phyloP scores from a whole-genome alignment of 2,329 filamentous ascomycete genomes.

The Chaetomiaceae sp. region DNA sequence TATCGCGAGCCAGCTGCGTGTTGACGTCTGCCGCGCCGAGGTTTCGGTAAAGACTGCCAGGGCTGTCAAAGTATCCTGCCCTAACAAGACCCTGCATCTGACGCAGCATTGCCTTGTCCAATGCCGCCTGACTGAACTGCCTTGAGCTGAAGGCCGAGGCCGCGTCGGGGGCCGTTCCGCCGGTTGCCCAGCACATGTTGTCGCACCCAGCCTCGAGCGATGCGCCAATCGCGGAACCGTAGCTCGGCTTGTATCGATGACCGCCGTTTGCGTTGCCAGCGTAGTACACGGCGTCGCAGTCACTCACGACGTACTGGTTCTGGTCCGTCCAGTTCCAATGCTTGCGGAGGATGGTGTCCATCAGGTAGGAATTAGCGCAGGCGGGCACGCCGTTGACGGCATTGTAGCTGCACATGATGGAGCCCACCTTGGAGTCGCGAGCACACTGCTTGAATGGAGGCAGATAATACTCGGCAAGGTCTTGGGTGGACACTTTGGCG shows the following conservation, averaged over 20 bases:
- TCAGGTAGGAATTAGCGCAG: constrained; percentile 57
- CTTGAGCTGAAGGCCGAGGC: constrained; percentile 27
- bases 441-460: constrained; percentile 61
- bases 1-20: constrained; percentile 45
- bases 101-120: constrained; percentile 44
- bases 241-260: constrained; percentile 21
- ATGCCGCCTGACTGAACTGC: constrained; percentile 23
- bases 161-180: constrained; percentile 20
- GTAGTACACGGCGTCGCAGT: constrained; percentile 52
- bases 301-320: constrained; percentile 58
- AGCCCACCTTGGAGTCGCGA: constrained; percentile 50
- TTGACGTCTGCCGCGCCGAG: constrained; percentile 52
- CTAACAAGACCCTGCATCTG: constrained; percentile 51
- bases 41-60: constrained; percentile 22
- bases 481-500: constrained; percentile 40
- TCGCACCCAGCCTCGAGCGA: constrained; percentile 22
- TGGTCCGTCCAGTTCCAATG: constrained; percentile 59
- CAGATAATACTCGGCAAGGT: constrained; percentile 63
- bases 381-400: constrained; percentile 57
- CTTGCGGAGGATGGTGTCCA: constrained; percentile 55
- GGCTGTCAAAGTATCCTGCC: constrained; percentile 52
- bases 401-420: constrained; percentile 60
- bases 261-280: constrained; percentile 23
- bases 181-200: constrained; percentile 23
- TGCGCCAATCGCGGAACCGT: constrained; percentile 18